These are phyloP conservation scores for Phyllosticta ampelicida DNA, from an alignment of 2,329 filamentous ascomycete species.

Conservation along the genomic window DNA sequence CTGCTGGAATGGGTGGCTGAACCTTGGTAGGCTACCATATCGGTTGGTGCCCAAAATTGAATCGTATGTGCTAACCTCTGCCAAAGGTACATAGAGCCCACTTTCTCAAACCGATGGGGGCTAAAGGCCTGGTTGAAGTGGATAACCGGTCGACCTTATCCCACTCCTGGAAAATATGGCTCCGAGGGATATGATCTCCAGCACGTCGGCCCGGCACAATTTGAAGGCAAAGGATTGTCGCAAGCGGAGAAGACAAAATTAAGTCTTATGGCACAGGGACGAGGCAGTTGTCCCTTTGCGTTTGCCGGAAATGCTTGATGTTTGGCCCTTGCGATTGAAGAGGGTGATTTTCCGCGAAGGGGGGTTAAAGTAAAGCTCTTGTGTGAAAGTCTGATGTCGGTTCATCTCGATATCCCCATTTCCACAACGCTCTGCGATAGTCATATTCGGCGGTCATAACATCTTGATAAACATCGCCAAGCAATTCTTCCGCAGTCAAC, in stretches of 20 bases:
- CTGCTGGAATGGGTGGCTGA: slow-evolving; percentile 46
- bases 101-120: slow-evolving; percentile 52
- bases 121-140: slow-evolving; percentile 42
- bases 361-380: too few species aligned
- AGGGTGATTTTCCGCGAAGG: too few species aligned
- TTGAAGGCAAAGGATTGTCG: slow-evolving; percentile 36
- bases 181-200: slow-evolving; percentile 44
- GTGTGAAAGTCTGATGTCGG: too few species aligned
- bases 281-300: slow-evolving; percentile 25
- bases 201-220: slow-evolving; percentile 51
- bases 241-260: slow-evolving; percentile 19
- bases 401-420: too few species aligned
- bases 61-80: not conserved
- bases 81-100: slow-evolving; percentile 39
- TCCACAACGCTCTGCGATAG: too few species aligned
- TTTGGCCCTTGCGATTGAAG: too few species aligned
- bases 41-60: slow-evolving; percentile 13
- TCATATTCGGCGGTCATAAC: too few species aligned
- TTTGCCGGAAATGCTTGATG: not conserved
- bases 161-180: slow-evolving; percentile 38
- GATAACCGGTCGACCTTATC: slow-evolving; percentile 35
- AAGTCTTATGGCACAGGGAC: slow-evolving; percentile 16
- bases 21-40: slow-evolving; percentile 44
- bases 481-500: too few species aligned
- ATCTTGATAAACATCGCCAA: too few species aligned